phyloP scores from a whole-genome alignment of 2,329 filamentous ascomycete species.

The Trichothecium sympodiale region DNA sequence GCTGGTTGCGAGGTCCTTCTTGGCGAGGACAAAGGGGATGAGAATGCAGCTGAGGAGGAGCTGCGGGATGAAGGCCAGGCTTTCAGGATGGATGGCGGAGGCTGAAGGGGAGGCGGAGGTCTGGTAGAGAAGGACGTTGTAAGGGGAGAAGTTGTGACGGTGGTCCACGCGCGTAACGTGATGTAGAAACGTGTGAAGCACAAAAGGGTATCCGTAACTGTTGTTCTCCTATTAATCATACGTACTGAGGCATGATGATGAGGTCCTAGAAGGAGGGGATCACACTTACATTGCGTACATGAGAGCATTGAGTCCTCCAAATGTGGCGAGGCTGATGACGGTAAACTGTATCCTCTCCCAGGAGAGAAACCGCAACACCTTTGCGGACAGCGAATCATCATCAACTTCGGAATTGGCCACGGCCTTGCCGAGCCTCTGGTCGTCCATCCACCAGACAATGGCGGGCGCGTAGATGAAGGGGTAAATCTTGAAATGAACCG shows the following conservation, averaged over 20 bases:
- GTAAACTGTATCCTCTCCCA: conserved; percentile 45
- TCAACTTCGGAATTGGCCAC: conserved; percentile 2
- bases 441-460: conserved; percentile 71
- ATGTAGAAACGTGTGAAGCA: conserved; percentile 86
- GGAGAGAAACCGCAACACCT: conserved; percentile 34
- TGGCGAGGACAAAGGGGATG: conserved; percentile 66
- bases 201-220: conserved; percentile 69
- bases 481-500: conserved; percentile 97
- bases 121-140: conserved; percentile 85
- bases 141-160: conserved; percentile 95
- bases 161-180: conserved; percentile 91
- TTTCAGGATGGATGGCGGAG: conserved; percentile 47
- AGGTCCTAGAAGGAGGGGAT: neutral
- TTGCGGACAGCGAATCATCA: conserved; percentile 8
- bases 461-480: conserved; percentile 88
- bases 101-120: conserved; percentile 49
- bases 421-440: conserved; percentile 26
- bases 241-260: too few relatives aligned
- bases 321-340: conserved; percentile 58
- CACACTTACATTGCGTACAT: conserved; percentile 65
- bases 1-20: conserved; percentile 67
- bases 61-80: conserved; percentile 81
- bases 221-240: too few relatives aligned
- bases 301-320: conserved; percentile 57
- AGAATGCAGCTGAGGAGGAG: conserved; percentile 66